Evolutionary conservation across 2,329 filamentous ascomycete genomes (phyloP).

Genomic region (Botryosphaeria dothidea): DNA sequence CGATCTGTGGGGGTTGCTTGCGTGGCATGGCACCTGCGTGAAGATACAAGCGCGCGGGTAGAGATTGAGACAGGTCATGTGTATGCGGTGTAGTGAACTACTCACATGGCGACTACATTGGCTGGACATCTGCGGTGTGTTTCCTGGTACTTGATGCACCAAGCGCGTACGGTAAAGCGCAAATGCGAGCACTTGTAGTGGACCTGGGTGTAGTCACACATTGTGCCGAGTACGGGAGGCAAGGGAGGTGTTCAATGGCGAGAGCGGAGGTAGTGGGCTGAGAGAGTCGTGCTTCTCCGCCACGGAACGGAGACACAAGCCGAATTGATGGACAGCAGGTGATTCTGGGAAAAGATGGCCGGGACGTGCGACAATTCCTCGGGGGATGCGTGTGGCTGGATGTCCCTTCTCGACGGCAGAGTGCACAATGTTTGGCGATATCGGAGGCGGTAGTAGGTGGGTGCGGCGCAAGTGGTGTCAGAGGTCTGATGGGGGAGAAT

Average conservation of each 20-base stretch:
- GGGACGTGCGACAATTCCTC: not conserved
- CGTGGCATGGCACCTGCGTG: constrained; percentile 14
- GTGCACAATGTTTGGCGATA: not conserved
- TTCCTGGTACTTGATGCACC: constrained; percentile 56
- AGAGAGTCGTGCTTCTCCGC: not conserved
- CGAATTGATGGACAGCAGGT: not conserved
- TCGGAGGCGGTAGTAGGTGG: not conserved
- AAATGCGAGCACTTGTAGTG: constrained; percentile 58
- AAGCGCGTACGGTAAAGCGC: constrained; percentile 57
- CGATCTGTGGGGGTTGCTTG: constrained; percentile 13
- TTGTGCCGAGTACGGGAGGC: constrained; percentile 27
- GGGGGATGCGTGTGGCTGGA: not conserved
- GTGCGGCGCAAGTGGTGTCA: not conserved
- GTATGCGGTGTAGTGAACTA: not conserved
- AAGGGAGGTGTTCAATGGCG: not conserved
- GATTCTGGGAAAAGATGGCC: no score
- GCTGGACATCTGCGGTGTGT: constrained; percentile 58
- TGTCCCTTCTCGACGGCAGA: not conserved
- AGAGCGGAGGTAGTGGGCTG: not conserved
- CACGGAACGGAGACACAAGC: not conserved
- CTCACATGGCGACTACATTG: constrained; percentile 55
- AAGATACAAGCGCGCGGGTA: not conserved
- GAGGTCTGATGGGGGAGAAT: not conserved
- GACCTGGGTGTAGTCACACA: constrained; percentile 63
- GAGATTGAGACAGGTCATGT: not conserved